Evolutionary conservation across 108 stramenopile genomes (phyloP).

Genomic region (Cyclotella baltica): DNA sequence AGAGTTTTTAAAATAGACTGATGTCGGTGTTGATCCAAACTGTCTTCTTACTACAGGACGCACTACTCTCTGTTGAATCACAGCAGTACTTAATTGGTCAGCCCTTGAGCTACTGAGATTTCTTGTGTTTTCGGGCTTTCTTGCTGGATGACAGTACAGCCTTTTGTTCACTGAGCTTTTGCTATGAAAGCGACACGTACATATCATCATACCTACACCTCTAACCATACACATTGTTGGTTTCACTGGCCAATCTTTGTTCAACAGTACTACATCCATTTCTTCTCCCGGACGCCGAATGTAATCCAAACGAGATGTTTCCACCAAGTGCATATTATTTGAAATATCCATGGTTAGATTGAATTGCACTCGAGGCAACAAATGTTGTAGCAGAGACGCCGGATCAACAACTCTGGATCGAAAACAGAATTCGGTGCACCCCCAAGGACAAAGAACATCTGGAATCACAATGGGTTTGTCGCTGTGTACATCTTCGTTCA

Average conservation of each 20-base stretch:
- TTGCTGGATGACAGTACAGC: background rate
- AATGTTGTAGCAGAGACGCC: too few species aligned
- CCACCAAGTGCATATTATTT: background rate
- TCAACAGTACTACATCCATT: background rate
- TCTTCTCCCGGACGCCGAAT: background rate
- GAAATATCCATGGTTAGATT: too few species aligned
- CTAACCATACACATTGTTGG: background rate
- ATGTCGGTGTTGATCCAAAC: too few species aligned
- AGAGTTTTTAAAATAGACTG: too few species aligned
- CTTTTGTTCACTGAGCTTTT: background rate
- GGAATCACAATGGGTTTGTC: background rate
- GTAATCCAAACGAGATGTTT: background rate
- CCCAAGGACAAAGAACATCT: background rate
- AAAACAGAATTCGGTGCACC: background rate
- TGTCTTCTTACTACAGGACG: too few species aligned
- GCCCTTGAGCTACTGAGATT: background rate
- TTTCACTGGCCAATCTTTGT: background rate
- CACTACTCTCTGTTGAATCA: too few species aligned
- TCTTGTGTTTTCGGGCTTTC: background rate
- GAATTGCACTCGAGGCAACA: too few species aligned
- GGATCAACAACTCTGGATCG: background rate
- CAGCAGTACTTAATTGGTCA: too few species aligned
- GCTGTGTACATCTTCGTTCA: background rate
- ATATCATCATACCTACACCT: background rate
- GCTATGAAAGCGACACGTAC: background rate